phyloP scores from a whole-genome alignment of 768 basidiomycete species.

The Rhodotorula graminis region DNA sequence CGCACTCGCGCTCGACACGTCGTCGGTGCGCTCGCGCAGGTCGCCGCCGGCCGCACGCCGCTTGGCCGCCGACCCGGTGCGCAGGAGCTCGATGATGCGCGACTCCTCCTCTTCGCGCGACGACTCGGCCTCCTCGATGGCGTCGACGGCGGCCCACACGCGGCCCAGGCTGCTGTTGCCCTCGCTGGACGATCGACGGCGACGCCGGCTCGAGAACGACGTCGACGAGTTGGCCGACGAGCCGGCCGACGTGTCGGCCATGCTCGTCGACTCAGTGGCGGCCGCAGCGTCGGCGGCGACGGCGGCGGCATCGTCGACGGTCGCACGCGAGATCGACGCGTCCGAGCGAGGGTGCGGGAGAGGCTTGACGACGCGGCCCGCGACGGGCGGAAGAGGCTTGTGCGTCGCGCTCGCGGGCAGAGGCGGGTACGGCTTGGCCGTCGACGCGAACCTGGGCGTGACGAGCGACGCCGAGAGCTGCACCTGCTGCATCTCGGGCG shows the following conservation, averaged over 20 bases:
- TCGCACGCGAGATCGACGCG: background rate
- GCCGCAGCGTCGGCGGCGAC: no score
- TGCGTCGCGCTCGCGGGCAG: background rate
- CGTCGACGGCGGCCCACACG: constrained; percentile 21
- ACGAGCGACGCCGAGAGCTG: background rate
- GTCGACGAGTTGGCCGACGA: background rate
- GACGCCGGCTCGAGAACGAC: background rate
- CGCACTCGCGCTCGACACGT: background rate
- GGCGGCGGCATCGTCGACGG: constrained; percentile 1
- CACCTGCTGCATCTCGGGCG: constrained; percentile 21
- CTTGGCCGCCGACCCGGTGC: background rate
- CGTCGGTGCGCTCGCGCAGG: constrained; percentile 9
- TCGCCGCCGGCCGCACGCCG: constrained; percentile 16
- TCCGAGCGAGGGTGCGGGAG: constrained; percentile 7
- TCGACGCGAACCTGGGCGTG: constrained; percentile 10
- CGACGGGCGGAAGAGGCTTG: constrained; percentile 9
- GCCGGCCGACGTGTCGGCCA: background rate
- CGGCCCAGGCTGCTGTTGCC: background rate
- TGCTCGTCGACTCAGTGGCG: background rate
- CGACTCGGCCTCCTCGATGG: constrained; percentile 33
- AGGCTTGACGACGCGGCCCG: constrained; percentile 24
- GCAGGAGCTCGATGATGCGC: constrained; percentile 26
- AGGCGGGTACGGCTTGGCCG: background rate
- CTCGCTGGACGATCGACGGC: constrained; percentile 3
- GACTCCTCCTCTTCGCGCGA: constrained; percentile 35